Conservation (phyloP, 352 stramenopile genomes). For the Phytophthora citricola region DNA sequence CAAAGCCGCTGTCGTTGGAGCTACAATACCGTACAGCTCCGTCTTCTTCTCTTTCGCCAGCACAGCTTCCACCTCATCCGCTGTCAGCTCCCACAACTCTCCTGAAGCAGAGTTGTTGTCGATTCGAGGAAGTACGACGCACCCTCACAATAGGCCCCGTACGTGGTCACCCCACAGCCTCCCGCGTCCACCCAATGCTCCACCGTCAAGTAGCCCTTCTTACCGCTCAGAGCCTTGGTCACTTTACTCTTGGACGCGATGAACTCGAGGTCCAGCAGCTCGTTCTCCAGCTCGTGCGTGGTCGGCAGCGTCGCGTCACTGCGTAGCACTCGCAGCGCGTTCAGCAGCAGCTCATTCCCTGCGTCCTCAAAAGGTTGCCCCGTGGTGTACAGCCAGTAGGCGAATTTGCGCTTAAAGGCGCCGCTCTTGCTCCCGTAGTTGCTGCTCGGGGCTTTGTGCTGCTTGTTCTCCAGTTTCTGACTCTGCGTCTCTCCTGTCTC, state of each 20-base stretch:
- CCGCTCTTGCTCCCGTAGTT: conserved; percentile 58
- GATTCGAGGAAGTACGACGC: conserved; percentile 58
- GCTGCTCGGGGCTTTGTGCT: background rate
- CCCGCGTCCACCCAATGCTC: conserved; percentile 58
- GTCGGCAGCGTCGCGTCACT: conserved; percentile 49
- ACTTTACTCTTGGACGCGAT: conserved; percentile 52
- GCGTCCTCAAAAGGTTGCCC: conserved; percentile 56
- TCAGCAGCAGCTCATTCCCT: conserved; percentile 52
- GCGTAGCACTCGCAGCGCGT: conserved; percentile 51
- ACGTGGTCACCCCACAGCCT: conserved; percentile 55
- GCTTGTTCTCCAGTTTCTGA: conserved; percentile 6
- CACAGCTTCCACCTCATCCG: conserved; percentile 58
- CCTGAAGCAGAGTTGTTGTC: conserved; percentile 14
- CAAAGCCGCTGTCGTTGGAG: conserved; percentile 50
- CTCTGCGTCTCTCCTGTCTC: background rate
- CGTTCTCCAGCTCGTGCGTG: conserved; percentile 67
- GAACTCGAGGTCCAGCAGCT: conserved; percentile 66
- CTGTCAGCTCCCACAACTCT: conserved; percentile 37
- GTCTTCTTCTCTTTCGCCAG: conserved; percentile 58
- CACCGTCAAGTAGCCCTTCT: conserved; percentile 63
- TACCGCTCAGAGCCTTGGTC: conserved; percentile 48
- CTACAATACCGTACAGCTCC: conserved; percentile 58
- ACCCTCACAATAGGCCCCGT: conserved; percentile 46
- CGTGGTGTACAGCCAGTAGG: conserved; percentile 70
- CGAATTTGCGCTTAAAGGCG: conserved; percentile 69